Evolutionary conservation across 2,329 filamentous ascomycete species (phyloP), one percentile per base, ranked within the genome.

Genomic region (Verticillium longisporum): DNA sequence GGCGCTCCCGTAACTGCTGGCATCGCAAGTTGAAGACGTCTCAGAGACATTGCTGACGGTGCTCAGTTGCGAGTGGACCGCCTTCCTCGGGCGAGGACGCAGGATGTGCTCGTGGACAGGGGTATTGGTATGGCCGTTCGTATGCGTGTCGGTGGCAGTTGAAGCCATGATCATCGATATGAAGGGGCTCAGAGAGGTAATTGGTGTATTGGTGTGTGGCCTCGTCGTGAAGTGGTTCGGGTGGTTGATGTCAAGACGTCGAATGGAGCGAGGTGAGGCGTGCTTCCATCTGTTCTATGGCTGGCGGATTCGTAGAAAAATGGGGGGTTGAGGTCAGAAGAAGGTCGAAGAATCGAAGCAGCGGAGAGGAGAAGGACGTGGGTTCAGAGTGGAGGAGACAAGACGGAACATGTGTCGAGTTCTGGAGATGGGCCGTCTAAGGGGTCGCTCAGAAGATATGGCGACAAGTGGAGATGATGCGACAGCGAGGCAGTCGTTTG

Each of bases 31-130:
- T n/a, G 63, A 64, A n/a, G 41, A 50, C 15, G 41, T 26, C 41
- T 21, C 41, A 21, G 59, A 59, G 14, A 36, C 58, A 15, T 65
- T 61, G 54, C 64, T 65, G 18, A 63, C 57, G 7, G 63, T 61
- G 37, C 55, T 57, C 55, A 65, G 55, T 66, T 81, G 80, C 2
- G 77, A 71, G 61, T 82, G 80, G 63, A 78, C 72, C 0, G 79
- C 77, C 65, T 83, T 83, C 63, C 78, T 77, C 31, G 80, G 78
- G 10, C 82, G 76, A 15, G 82, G 79, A 6, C 81, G 79, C 60
- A 82, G 67, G 59, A 82, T 73, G 62, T 78, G 71, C 59, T 80
- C 80, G 64, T 72, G 70, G 18, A 9, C 36, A 59, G 74, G 61
- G 55, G 69, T 67, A 54, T 73, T 68, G 37, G 21, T 21, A 18